Percentiles rank a stretch among this genome's conserved stretches.
Conservation (phyloP, 2,329 filamentous ascomycete species). For the Beauveria rudraprayagi region DNA sequence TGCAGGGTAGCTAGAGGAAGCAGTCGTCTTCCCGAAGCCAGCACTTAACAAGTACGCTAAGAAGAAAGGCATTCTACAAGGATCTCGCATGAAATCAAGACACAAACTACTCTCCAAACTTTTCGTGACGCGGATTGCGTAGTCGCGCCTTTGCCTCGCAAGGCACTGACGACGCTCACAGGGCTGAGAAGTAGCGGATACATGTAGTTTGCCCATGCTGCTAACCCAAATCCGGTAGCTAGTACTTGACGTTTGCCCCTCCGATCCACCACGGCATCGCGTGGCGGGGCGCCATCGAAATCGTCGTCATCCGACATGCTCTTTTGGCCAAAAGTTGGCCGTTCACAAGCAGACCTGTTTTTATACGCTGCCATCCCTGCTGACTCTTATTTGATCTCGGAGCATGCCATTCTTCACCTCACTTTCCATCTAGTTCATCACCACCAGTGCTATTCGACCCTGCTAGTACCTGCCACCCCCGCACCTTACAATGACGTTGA, state of each 20-base stretch:
- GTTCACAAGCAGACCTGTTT: background rate
- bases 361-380: background rate
- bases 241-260: slow-evolving; percentile 1
- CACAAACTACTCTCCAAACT: too few relatives aligned
- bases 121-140: background rate
- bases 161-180: slow-evolving; percentile 9
- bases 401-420: background rate
- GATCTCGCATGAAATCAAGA: too few relatives aligned
- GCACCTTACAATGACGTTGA: background rate
- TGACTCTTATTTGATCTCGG: too few relatives aligned
- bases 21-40: background rate
- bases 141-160: background rate
- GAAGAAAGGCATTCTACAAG: too few relatives aligned
- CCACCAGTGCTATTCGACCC: background rate
- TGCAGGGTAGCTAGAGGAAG: background rate
- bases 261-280: background rate
- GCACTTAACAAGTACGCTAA: too few relatives aligned
- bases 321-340: background rate
- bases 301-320: slow-evolving; percentile 6
- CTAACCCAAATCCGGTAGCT: background rate
- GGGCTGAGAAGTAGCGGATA: slow-evolving; percentile 3
- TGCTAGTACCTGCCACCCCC: background rate
- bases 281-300: slow-evolving; percentile 3
- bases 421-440: background rate
- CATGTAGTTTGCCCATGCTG: background rate